Percentiles rank a stretch among this genome's conserved stretches.
Conservation (phyloP, 495 filamentous ascomycete genomes). For the Penicillium soppii region DNA sequence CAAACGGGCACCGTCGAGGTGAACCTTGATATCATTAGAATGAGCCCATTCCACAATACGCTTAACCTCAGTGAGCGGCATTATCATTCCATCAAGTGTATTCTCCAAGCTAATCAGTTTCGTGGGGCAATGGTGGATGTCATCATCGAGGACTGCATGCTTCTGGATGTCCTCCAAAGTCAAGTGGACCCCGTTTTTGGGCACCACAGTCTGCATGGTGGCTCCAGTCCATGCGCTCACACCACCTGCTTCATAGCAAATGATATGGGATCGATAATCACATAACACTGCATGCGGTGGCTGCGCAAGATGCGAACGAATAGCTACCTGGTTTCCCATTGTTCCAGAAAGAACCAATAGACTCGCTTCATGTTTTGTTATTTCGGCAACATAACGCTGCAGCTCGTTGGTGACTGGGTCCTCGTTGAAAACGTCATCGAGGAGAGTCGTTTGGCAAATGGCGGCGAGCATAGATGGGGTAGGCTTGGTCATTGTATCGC, state of each 20-base stretch:
- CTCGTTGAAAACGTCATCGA: constrained; percentile 84
- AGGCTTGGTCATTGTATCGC: constrained; percentile 84
- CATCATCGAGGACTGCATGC: constrained; percentile 37
- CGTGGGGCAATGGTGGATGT: constrained; percentile 62
- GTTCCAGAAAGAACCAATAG: constrained; percentile 81
- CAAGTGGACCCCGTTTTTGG: constrained; percentile 66
- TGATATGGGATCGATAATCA: constrained; percentile 49
- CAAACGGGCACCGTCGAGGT: constrained; percentile 81
- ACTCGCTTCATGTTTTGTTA: constrained; percentile 70
- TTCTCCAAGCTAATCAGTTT: constrained; percentile 83
- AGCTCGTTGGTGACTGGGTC: constrained; percentile 76
- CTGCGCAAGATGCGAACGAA: constrained; percentile 46
- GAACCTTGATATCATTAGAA: constrained; percentile 65
- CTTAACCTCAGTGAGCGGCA: constrained; percentile 68
- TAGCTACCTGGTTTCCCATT: constrained; percentile 65
- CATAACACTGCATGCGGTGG: constrained; percentile 53
- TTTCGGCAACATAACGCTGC: constrained; percentile 64
- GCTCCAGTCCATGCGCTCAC: constrained; percentile 47
- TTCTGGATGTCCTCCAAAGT: constrained; percentile 73
- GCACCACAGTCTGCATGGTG: constrained; percentile 37
- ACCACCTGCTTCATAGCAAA: constrained; percentile 51
- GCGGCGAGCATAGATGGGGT: constrained; percentile 74
- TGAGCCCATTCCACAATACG: constrained; percentile 70
- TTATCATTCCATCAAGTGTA: constrained; percentile 74
- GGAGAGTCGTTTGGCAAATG: constrained; percentile 56